These are phyloP conservation scores for Ploettnerulaceae sp. DNA, from an alignment of 2,329 filamentous ascomycete genomes.

Conservation along the genomic window DNA sequence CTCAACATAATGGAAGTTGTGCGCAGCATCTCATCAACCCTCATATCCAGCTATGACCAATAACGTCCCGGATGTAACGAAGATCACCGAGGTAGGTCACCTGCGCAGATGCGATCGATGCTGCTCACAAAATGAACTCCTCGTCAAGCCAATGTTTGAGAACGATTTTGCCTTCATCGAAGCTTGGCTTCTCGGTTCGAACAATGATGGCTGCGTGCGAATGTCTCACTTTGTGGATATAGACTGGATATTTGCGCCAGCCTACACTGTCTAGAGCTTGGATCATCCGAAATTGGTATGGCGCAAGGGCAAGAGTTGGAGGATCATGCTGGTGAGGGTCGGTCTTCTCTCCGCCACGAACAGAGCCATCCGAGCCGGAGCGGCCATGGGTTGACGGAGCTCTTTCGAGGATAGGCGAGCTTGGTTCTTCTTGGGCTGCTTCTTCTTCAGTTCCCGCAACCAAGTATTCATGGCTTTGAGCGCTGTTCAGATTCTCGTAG, in stretches of 20 bases:
- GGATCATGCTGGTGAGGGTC: conserved; percentile 29
- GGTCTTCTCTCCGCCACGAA: conserved; percentile 20
- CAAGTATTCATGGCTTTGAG: conserved; percentile 61
- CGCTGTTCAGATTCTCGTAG: conserved; percentile 32
- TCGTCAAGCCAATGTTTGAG: conserved; percentile 75
- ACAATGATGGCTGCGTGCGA: conserved; percentile 90
- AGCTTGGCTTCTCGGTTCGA: conserved; percentile 59
- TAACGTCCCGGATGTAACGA: neutral
- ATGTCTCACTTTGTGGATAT: conserved; percentile 73
- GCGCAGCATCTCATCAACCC: no score
- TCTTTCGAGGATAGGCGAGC: conserved; percentile 17
- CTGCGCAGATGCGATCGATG: neutral
- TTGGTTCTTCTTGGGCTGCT: conserved; percentile 29
- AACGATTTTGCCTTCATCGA: conserved; percentile 73
- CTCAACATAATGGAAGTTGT: no score
- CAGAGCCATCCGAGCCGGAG: conserved; percentile 1
- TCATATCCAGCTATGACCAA: no score
- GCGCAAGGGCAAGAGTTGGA: conserved; percentile 72
- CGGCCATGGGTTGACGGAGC: conserved; percentile 12
- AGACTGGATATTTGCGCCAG: conserved; percentile 63
- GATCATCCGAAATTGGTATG: conserved; percentile 82
- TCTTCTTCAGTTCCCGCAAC: conserved; percentile 50
- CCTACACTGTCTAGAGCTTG: conserved; percentile 63
- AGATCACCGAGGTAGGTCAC: neutral
- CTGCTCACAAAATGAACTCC: conserved; percentile 50